Evolutionary conservation across 106 monocot species (phyloP), one percentile per base, ranked within the genome.

Genomic region (Allium sativum): DNA sequence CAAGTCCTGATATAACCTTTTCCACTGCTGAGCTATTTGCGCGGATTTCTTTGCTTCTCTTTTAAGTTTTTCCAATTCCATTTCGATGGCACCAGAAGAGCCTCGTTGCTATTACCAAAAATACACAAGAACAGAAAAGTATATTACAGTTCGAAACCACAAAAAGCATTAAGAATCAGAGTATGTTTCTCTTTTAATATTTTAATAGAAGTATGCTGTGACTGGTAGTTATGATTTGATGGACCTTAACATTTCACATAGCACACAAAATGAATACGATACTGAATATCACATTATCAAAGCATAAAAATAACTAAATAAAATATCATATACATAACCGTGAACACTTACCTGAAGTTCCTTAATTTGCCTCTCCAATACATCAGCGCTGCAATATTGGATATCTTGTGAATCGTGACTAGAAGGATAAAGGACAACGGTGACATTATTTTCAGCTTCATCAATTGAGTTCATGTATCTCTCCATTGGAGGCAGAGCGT

Each of bases 331-430:
- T 31, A 31, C 1, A 31, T 31, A 31, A 31, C 31, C 5, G 5
- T 31, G 31, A 31, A 31, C 1, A 31, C 31, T 31, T 31, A 93
- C 92, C 87, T 93, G 81, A 72, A 84, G 81, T 19, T 93, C 88
- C 65, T 77, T 82, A 15, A 85, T 69, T 2, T 84, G 84, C 45
- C 64, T 74, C 67, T 42, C 67, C 77, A 93, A 81, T 21, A 82
- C 55, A 73, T 21, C 4, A 7, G 76, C 77, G 61, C 76, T 85
- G 61, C 64, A 55, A 54, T 76, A 88, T 65, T 18, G 61, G 15
- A 7, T 70, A 7, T 82, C 74, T 51, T 47, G 45, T 8, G 66
- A 13, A 46, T 74, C 74, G 58, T 56, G 42, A 18, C 46, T 56
- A 65, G 50, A 17, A 56, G 72, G 43, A 9, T 65, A 72, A 20